Percentiles rank a stretch among this genome's conserved stretches.
These are phyloP conservation scores for Colletotrichum trifolii DNA, from an alignment of 2,329 filamentous ascomycete genomes.

Conservation along the genomic window DNA sequence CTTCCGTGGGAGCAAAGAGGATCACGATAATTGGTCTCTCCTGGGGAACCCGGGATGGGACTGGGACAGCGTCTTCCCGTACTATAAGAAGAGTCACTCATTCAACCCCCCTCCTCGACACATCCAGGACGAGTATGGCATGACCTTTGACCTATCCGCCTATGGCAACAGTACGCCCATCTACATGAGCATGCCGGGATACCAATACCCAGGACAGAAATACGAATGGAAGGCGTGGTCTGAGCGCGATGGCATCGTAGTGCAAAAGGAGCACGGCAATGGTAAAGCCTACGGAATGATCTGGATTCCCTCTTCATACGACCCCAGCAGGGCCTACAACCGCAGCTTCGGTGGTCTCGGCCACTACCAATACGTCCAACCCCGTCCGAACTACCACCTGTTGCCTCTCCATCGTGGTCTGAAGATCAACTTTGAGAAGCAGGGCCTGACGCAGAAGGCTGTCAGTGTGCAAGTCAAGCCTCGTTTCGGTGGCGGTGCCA, in stretches of 20 bases:
- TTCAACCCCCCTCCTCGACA: conserved; percentile 37
- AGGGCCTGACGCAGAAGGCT: conserved; percentile 41
- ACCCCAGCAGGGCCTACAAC: conserved; percentile 9
- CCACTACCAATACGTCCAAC: conserved; percentile 4
- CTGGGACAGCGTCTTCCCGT: conserved; percentile 46
- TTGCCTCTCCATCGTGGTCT: not conserved
- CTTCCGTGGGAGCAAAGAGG: conserved; percentile 41
- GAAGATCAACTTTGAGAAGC: conserved; percentile 7
- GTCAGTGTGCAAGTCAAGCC: conserved; percentile 41
- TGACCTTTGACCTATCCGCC: conserved; percentile 7
- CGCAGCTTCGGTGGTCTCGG: conserved; percentile 10
- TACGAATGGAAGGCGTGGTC: conserved; percentile 10
- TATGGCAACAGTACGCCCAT: conserved; percentile 38
- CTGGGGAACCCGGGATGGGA: conserved; percentile 52
- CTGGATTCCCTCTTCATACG: conserved; percentile 12
- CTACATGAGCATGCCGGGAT: conserved; percentile 40
- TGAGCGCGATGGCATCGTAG: conserved; percentile 5
- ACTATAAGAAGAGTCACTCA: conserved; percentile 43
- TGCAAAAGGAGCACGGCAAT: conserved; percentile 4
- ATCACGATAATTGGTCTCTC: conserved; percentile 50
- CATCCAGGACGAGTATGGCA: conserved; percentile 26
- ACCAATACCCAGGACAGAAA: conserved; percentile 37
- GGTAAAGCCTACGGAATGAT: conserved; percentile 3
- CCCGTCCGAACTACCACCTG: conserved; percentile 3
- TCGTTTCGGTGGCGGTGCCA: conserved; percentile 29